Evolutionary conservation across 108 stramenopile genomes (phyloP).

Genomic region (Conticribra guillardii): DNA sequence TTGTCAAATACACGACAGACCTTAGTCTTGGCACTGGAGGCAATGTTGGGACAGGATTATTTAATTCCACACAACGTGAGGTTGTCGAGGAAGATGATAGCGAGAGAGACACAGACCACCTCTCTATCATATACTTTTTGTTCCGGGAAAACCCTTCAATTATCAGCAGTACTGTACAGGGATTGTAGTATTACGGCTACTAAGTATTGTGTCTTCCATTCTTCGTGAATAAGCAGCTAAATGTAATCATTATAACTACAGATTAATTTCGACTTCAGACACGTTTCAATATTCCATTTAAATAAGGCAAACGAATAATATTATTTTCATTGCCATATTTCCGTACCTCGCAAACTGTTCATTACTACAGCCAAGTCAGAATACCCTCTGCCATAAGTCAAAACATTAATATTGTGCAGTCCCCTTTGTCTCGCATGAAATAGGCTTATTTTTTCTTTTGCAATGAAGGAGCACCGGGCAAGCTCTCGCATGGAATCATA

Average conservation of each 20-base stretch:
- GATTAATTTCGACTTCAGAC: too few species aligned
- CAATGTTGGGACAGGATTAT: slow-evolving; percentile 11
- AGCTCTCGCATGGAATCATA: background rate
- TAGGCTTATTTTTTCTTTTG: background rate
- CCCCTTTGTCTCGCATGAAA: background rate
- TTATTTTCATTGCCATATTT: too few species aligned
- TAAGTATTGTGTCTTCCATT: too few species aligned
- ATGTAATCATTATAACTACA: too few species aligned
- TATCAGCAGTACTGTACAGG: background rate
- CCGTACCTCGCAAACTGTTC: too few species aligned
- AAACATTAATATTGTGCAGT: too few species aligned
- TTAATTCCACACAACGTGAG: slow-evolving; percentile 20
- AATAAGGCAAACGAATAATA: too few species aligned
- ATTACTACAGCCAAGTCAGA: too few species aligned
- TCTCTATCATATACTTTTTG: slow-evolving; percentile 35
- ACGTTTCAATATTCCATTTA: too few species aligned
- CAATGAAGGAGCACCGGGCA: background rate
- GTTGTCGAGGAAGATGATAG: slow-evolving; percentile 30
- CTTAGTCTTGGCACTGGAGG: slow-evolving; percentile 33
- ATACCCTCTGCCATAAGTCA: too few species aligned
- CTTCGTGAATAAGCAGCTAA: too few species aligned
- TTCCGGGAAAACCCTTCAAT: slow-evolving; percentile 35
- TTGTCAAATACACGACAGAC: slow-evolving; percentile 32
- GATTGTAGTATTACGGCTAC: too few species aligned
- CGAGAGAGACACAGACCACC: slow-evolving; percentile 25